Conservation (phyloP, 140 eudicot species). For the Senecio squalidus region DNA sequence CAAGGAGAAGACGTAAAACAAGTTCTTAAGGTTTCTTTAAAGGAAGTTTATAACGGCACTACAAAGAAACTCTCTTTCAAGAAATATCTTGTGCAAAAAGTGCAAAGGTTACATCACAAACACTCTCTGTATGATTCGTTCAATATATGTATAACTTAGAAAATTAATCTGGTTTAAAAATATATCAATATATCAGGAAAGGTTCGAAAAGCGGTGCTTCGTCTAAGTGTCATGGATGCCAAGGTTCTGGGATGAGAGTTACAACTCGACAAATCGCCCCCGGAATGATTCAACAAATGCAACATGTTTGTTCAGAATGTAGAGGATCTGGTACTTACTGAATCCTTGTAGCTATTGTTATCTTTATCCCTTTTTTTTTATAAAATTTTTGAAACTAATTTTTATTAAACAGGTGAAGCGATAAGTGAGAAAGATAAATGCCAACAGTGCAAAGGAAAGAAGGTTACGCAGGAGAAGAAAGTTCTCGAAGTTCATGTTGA, state of each 20-base stretch:
- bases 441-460: conserved; percentile 69
- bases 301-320: conserved; percentile 67
- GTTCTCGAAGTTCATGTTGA: conserved; percentile 60
- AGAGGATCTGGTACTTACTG: conserved; percentile 56
- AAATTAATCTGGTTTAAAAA: conserved; percentile 5
- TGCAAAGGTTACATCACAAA: conserved; percentile 59
- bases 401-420: conserved; percentile 45
- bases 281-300: conserved; percentile 78
- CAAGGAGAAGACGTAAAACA: conserved; percentile 68
- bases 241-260: conserved; percentile 64
- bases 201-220: conserved; percentile 70
- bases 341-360: neutral
- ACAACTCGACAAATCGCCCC: conserved; percentile 55
- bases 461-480: conserved; percentile 66
- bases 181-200: conserved; percentile 38
- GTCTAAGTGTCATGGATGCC: conserved; percentile 63
- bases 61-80: conserved; percentile 62
- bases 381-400: neutral
- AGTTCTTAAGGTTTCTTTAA: conserved; percentile 61
- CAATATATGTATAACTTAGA: neutral
- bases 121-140: neutral
- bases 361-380: neutral
- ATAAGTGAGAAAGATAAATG: conserved; percentile 64
- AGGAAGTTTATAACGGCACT: conserved; percentile 66
- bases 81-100: conserved; percentile 62